Conservation (phyloP, 1,139 yeast species). For the Zygosaccharomyces pseudobailii region DNA sequence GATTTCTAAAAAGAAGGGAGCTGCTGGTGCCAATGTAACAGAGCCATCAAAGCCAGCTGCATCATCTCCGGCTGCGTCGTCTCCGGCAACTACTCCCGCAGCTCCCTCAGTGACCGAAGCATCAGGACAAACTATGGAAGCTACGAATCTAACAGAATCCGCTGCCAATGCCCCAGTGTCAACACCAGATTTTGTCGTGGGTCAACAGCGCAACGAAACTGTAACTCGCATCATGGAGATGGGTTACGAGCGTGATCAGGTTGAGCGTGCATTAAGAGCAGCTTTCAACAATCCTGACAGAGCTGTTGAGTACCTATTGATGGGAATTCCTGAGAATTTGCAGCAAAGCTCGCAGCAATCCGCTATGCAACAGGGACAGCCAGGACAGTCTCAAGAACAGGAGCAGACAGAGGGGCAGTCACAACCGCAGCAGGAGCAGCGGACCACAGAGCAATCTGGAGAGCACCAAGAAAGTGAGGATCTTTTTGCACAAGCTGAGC, state of each 20-base stretch:
- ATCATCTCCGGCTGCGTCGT: conserved; percentile 19
- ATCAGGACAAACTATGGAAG: conserved; percentile 30
- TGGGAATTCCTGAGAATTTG: conserved; percentile 78
- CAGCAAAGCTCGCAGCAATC: conserved; percentile 25
- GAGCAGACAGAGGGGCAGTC: conserved; percentile 4
- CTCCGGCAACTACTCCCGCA: conserved; percentile 22
- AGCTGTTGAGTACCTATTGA: conserved; percentile 90
- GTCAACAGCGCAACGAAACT: conserved; percentile 35
- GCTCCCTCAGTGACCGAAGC: conserved; percentile 31
- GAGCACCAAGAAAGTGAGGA: conserved; percentile 43
- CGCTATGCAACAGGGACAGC: conserved; percentile 22
- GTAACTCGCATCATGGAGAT: conserved; percentile 84
- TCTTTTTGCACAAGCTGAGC: conserved; percentile 67
- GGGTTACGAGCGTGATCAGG: conserved; percentile 91
- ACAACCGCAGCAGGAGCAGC: neutral
- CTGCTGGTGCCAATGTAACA: conserved; percentile 19
- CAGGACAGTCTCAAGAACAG: conserved; percentile 32
- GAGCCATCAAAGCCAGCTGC: conserved; percentile 27
- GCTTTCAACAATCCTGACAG: conserved; percentile 97
- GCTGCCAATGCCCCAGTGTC: conserved; percentile 20
- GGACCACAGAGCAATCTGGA: conserved; percentile 5
- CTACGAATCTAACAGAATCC: conserved; percentile 22
- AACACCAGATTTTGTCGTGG: conserved; percentile 32
- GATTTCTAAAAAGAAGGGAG: conserved; percentile 48
- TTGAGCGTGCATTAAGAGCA: conserved; percentile 86